Evolutionary conservation across 768 basidiomycete genomes (phyloP).

Genomic region (Pisolithus albus): DNA sequence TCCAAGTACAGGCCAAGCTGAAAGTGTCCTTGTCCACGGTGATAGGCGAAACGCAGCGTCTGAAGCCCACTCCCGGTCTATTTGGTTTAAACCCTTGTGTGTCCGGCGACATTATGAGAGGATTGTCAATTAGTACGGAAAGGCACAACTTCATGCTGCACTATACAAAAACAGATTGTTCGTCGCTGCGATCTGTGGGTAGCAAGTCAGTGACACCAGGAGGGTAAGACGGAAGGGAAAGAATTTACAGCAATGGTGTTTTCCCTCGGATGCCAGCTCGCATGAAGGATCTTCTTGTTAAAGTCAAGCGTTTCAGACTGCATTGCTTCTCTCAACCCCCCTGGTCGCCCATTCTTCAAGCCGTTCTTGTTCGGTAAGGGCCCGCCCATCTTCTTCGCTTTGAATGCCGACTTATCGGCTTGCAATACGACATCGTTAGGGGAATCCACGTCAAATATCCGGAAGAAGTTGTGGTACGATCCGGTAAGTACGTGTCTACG

Average conservation of each 20-base stretch:
- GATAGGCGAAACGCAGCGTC: slow-evolving; percentile 13
- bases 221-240: slow-evolving; percentile 26
- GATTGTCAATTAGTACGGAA: neutral
- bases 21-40: slow-evolving; percentile 17
- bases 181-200: neutral
- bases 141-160: slow-evolving; percentile 25
- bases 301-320: slow-evolving; percentile 83
- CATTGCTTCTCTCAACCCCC: slow-evolving; percentile 74
- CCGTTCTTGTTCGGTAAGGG: slow-evolving; percentile 64
- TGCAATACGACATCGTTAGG: slow-evolving; percentile 88
- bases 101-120: slow-evolving; percentile 1
- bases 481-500: slow-evolving; percentile 93
- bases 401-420: slow-evolving; percentile 99
- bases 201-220: neutral
- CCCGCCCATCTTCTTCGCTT: slow-evolving; percentile 97
- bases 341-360: slow-evolving; percentile 71
- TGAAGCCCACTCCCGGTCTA: slow-evolving; percentile 7
- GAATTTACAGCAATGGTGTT: slow-evolving; percentile 90
- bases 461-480: slow-evolving; percentile 99
- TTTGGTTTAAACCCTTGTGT: slow-evolving; percentile 11
- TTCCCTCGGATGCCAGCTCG: slow-evolving; percentile 97
- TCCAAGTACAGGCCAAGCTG: slow-evolving; percentile 16
- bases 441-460: slow-evolving; percentile 93
- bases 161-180: slow-evolving; percentile 12
- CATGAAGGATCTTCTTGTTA: slow-evolving; percentile 95